These are phyloP conservation scores for Teratosphaeria destructans DNA, from an alignment of 2,329 filamentous ascomycete genomes.

Conservation along the genomic window DNA sequence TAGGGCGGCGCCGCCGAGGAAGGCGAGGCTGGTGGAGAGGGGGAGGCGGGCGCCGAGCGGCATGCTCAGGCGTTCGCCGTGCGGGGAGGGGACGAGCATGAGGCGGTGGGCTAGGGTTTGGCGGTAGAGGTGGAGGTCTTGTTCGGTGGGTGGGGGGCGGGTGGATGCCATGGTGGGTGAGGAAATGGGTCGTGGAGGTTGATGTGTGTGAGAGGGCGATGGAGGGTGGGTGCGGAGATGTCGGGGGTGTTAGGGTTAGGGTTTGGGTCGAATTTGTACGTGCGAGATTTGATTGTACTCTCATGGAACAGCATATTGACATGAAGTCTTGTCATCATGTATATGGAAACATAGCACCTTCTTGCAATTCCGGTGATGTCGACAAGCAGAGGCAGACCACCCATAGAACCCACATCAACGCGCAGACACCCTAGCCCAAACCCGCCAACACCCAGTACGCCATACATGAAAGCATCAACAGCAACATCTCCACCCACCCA, in stretches of 20 bases:
- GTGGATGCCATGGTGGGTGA: neutral
- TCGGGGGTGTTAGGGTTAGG: neutral
- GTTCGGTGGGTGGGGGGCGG: neutral
- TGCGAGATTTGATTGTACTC: too few species aligned
- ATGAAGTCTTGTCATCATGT: too few species aligned
- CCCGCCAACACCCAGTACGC: too few species aligned
- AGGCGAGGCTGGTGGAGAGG: conserved; percentile 16
- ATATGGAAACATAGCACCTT: too few species aligned
- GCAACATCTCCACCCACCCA: too few species aligned
- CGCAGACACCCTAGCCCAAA: too few species aligned
- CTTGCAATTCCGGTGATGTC: too few species aligned
- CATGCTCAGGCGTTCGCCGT: conserved; percentile 21
- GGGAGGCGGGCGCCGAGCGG: conserved; percentile 24
- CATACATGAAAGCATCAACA: too few species aligned
- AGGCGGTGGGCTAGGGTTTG: neutral
- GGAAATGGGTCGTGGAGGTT: neutral
- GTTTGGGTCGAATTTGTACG: neutral
- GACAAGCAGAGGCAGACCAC: too few species aligned
- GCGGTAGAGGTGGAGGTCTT: neutral
- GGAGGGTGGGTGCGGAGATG: neutral
- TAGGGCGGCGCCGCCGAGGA: conserved; percentile 20
- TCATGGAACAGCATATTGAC: too few species aligned
- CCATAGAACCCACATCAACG: too few species aligned
- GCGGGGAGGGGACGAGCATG: neutral
- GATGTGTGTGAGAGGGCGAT: too few species aligned